These are phyloP conservation scores for Hyaloscypha variabilis DNA, from an alignment of 495 filamentous ascomycete genomes.

Conservation along the genomic window DNA sequence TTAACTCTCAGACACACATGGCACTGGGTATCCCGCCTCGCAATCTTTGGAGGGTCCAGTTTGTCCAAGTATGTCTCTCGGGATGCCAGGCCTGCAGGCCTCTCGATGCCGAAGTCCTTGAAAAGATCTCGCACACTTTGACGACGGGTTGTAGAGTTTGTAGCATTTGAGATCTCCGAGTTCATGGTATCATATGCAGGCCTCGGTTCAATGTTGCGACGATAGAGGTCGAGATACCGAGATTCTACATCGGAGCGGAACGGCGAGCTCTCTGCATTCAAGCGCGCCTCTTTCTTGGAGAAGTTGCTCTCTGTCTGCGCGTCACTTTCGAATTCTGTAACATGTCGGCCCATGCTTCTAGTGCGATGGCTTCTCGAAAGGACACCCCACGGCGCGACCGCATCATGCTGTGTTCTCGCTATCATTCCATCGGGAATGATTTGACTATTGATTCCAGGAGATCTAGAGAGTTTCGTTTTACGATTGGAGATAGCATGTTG, in stretches of 20 bases:
- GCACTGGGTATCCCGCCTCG: conserved; percentile 13
- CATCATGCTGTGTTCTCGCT: conserved; percentile 15
- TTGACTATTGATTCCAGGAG: conserved; percentile 14
- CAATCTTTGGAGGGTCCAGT: not conserved
- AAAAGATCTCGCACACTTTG: conserved; percentile 33
- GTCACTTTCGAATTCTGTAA: not conserved
- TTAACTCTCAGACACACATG: conserved; percentile 28
- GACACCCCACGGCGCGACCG: conserved; percentile 6
- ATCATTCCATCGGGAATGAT: conserved; percentile 11
- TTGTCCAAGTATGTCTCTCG: not conserved
- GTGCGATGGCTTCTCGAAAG: conserved; percentile 15
- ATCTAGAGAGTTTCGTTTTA: conserved; percentile 5
- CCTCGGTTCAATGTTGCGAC: conserved; percentile 4
- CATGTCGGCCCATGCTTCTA: conserved; percentile 5
- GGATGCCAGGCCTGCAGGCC: conserved; percentile 27
- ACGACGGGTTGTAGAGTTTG: conserved; percentile 27
- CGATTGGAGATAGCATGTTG: conserved; percentile 16
- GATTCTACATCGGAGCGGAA: conserved; percentile 30
- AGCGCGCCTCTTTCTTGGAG: conserved; percentile 22
- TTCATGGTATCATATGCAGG: conserved; percentile 7
- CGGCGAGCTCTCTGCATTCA: conserved; percentile 7
- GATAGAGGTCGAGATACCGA: conserved; percentile 8
- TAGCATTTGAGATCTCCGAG: conserved; percentile 7
- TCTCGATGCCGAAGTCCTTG: conserved; percentile 29
- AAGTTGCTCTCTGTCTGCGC: conserved; percentile 4